Evolutionary conservation across 2,329 filamentous ascomycete genomes (phyloP).

Genomic region (Neopestalotiopsis sp.): DNA sequence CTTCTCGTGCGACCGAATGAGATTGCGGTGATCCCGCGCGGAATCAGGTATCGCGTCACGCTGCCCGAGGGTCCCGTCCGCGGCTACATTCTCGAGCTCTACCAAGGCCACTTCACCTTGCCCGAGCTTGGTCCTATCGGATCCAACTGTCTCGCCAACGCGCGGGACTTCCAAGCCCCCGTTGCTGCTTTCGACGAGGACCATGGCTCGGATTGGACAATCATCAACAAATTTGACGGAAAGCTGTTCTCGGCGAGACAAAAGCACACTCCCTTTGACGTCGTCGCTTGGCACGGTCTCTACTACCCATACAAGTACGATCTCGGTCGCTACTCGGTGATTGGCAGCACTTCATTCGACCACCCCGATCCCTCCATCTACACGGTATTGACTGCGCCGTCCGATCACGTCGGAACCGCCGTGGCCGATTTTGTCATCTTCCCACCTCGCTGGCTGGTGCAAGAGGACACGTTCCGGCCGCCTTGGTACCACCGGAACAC

Average conservation of each 20-base stretch:
- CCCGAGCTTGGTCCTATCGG: constrained; percentile 77
- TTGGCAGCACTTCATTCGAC: constrained; percentile 75
- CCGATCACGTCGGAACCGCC: constrained; percentile 51
- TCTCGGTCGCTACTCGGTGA: constrained; percentile 75
- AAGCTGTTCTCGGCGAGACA: constrained; percentile 69
- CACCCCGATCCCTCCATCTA: constrained; percentile 82
- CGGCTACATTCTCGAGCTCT: constrained; percentile 78
- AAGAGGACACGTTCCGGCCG: constrained; percentile 72
- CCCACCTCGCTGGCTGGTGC: constrained; percentile 73
- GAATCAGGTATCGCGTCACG: constrained; percentile 73
- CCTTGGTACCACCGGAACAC: constrained; percentile 77
- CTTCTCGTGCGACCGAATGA: constrained; percentile 79
- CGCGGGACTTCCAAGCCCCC: constrained; percentile 67
- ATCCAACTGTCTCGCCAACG: constrained; percentile 74
- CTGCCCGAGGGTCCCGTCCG: constrained; percentile 65
- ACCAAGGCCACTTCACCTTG: constrained; percentile 73
- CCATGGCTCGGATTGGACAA: constrained; percentile 38
- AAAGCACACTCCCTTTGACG: constrained; percentile 75
- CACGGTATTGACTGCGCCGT: constrained; percentile 69
- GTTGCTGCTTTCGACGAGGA: constrained; percentile 72
- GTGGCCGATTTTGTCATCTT: constrained; percentile 76
- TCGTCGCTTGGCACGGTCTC: constrained; percentile 81
- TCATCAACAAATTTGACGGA: constrained; percentile 20
- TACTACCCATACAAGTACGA: constrained; percentile 87
- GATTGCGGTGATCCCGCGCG: constrained; percentile 77